Conservation (phyloP, 257 asterid genomes). For the Thymus quinquecostatus region DNA sequence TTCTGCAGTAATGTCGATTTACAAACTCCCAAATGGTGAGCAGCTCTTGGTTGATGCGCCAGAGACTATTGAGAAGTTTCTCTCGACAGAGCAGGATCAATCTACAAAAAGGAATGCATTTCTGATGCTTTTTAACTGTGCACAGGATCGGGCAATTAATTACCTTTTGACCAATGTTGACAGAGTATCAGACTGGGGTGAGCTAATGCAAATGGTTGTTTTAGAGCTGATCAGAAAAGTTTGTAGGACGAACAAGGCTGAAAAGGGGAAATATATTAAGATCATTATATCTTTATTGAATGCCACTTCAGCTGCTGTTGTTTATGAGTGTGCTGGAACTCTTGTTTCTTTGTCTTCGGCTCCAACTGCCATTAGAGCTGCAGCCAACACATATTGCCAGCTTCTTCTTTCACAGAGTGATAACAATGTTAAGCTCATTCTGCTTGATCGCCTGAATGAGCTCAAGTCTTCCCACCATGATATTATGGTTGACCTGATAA, state of each 20-base stretch:
- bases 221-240: slow-evolving; percentile 88
- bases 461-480: slow-evolving; percentile 81
- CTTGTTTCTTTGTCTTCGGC: slow-evolving; percentile 94
- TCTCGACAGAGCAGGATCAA: slow-evolving; percentile 78
- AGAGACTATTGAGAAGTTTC: slow-evolving; percentile 88
- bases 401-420: slow-evolving; percentile 95
- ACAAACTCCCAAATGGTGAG: slow-evolving; percentile 91
- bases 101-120: slow-evolving; percentile 94
- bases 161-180: slow-evolving; percentile 81
- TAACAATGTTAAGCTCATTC: slow-evolving; percentile 82
- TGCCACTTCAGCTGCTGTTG: slow-evolving; percentile 91
- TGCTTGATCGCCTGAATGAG: slow-evolving; percentile 85
- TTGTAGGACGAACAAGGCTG: slow-evolving; percentile 87
- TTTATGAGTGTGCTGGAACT: slow-evolving; percentile 94
- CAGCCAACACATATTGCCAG: slow-evolving; percentile 91
- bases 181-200: slow-evolving; percentile 88
- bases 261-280: slow-evolving; percentile 87
- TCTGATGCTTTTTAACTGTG: slow-evolving; percentile 90
- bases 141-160: slow-evolving; percentile 84
- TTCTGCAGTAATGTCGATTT: slow-evolving; percentile 83
- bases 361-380: slow-evolving; percentile 91
- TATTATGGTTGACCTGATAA: slow-evolving; percentile 83
- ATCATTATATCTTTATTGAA: slow-evolving; percentile 76
- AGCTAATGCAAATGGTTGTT: slow-evolving; percentile 87
- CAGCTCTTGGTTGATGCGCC: slow-evolving; percentile 95